Base-by-base conservation (phyloP, 257 asterid genomes). In the Thymus mandschuricus region DNA sequence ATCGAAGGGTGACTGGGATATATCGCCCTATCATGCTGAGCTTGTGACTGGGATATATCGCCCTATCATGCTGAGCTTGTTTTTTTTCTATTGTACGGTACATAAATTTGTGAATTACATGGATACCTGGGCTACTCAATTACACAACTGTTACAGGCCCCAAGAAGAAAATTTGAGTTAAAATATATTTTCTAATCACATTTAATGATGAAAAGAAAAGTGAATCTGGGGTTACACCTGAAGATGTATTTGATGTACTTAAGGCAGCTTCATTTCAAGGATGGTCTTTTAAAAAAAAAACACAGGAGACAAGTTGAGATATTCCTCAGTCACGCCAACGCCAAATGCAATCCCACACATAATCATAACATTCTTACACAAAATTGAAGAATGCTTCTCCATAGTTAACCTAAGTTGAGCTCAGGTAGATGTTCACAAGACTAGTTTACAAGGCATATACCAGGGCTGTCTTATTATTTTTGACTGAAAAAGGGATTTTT, bases 101-200 rank as follows among this genome's bases (percentile, higher is more conserved):
- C 3, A 45, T 6, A 65, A 64, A 46, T 65, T 30, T 13, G 7
- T 7, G 33, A 65, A 64, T 5, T 7, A 46, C 31, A 65, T 6
- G 58, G 28, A 65, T 29, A 46, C 11, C 29, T 31, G 59, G 45
- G 44, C 44, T 3, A 3, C 50, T n/a, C 66, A 1, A 61, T 40
- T 61, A 38, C 12, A 41, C 61, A 64, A 34, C 38, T 46, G 43
- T 59, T 46, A 69, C 57, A 54, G 64, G 40, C 51, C 64, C 49
- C 48, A 35, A 38, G 56, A 71, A 60, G 44, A 46, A 13, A 55
- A 66, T 10, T 5, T 52, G 43, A 62, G 71, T 52, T 46, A 57
- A 63, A 27, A 28, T 13, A 60, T 38, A 38, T 38, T 38, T 38
- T 38, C 41, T 38, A 4, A 38, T 4, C 4, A 38, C 41, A 38